phyloP scores from a whole-genome alignment of 2,329 filamentous ascomycete species.

The Verticillium nonalfalfae region DNA sequence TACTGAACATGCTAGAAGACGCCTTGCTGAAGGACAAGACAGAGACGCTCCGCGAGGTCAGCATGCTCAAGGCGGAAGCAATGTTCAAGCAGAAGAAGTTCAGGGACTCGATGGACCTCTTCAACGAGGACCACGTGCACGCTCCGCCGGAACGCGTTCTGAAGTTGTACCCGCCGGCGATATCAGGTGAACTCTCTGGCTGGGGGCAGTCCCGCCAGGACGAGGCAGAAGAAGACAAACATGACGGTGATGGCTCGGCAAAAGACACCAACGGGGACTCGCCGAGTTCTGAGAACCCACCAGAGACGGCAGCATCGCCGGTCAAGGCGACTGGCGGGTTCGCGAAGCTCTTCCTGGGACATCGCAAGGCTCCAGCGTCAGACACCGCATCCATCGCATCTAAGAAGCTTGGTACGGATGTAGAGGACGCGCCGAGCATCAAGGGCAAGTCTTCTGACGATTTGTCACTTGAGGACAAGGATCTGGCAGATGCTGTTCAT shows the following conservation, averaged over 20 bases:
- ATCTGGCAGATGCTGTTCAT: slow-evolving; percentile 73
- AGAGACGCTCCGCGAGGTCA: slow-evolving; percentile 74
- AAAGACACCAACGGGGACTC: slow-evolving; percentile 27
- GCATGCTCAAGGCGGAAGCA: slow-evolving; percentile 83
- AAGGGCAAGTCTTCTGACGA: slow-evolving; percentile 41
- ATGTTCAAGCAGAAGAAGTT: slow-evolving; percentile 82
- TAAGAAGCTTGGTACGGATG: slow-evolving; percentile 42
- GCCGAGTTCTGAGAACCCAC: slow-evolving; percentile 4
- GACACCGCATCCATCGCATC: slow-evolving; percentile 57
- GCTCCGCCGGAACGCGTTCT: slow-evolving; percentile 88
- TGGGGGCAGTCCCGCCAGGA: slow-evolving; percentile 39
- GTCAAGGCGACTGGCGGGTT: slow-evolving; percentile 37
- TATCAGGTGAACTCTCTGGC: slow-evolving; percentile 74
- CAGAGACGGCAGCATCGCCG: slow-evolving; percentile 21
- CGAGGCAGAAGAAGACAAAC: slow-evolving; percentile 31
- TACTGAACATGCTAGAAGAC: slow-evolving; percentile 86
- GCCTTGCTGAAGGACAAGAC: slow-evolving; percentile 80
- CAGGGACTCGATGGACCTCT: slow-evolving; percentile 79
- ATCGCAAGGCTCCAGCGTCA: slow-evolving; percentile 35
- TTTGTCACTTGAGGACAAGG: slow-evolving; percentile 65
- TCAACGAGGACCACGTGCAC: slow-evolving; percentile 75
- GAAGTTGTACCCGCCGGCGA: slow-evolving; percentile 72
- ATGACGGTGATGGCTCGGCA: slow-evolving; percentile 23
- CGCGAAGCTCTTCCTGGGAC: slow-evolving; percentile 45
- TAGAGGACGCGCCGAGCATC: slow-evolving; percentile 49